phyloP scores from a whole-genome alignment of 2,329 filamentous ascomycete species.

The Diaporthe aspalathi region DNA sequence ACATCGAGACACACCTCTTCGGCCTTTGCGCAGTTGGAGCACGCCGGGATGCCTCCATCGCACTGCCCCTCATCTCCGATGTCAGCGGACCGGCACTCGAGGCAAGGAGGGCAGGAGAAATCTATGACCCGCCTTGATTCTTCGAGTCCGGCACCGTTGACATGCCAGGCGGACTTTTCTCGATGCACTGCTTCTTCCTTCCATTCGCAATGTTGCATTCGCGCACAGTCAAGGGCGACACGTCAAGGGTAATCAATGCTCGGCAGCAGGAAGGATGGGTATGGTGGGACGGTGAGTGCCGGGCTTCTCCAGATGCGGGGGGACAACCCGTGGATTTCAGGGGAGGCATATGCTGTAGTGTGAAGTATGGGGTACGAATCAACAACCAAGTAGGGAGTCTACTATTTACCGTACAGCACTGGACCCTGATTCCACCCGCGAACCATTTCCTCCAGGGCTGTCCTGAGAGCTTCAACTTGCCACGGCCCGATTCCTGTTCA shows the following conservation, averaged over 20 bases:
- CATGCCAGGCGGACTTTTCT: slow-evolving; percentile 16
- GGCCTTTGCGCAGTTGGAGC: slow-evolving; percentile 8
- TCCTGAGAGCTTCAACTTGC: not conserved
- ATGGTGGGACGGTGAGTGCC: not conserved
- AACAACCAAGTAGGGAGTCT: too few relatives aligned
- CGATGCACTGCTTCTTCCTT: not conserved
- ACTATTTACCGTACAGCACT: not conserved
- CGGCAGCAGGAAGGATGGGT: not conserved
- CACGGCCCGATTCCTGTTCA: not conserved
- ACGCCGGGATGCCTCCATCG: slow-evolving; percentile 1
- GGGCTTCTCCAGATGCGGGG: not conserved
- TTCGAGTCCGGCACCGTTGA: not conserved
- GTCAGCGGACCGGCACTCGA: not conserved
- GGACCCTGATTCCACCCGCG: not conserved
- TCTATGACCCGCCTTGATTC: slow-evolving; percentile 11
- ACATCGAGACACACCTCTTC: not conserved
- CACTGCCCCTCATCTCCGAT: not conserved
- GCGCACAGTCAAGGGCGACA: not conserved
- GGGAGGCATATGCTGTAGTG: not conserved
- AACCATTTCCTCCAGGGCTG: not conserved
- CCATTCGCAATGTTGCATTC: not conserved
- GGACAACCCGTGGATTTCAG: not conserved
- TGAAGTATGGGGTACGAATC: not conserved
- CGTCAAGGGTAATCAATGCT: not conserved
- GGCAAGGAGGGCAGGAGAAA: not conserved